These are phyloP conservation scores for Xylariaceae sp. DNA, from an alignment of 2,329 filamentous ascomycete species.

Conservation along the genomic window DNA sequence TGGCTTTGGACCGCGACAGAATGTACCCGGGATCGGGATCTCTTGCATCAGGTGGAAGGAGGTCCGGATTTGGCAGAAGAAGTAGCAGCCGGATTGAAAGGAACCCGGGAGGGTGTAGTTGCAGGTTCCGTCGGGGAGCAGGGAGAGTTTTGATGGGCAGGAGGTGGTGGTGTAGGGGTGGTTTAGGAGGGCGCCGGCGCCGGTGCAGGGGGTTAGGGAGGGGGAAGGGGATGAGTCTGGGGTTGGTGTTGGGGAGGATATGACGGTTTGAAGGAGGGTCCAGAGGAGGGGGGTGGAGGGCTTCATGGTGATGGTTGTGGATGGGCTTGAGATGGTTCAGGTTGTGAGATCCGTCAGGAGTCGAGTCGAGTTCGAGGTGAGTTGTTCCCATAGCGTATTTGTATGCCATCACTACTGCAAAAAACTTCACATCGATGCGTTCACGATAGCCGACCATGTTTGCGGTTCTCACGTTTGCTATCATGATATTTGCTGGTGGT, in stretches of 20 bases:
- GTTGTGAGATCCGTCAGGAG: background rate
- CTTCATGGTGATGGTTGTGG: too few relatives aligned
- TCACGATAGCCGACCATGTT: background rate
- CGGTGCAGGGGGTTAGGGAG: background rate
- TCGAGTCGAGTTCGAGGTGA: background rate
- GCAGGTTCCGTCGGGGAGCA: conserved; percentile 6
- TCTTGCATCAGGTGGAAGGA: conserved; percentile 8
- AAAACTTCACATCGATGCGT: background rate
- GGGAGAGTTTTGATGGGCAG: conserved; percentile 4
- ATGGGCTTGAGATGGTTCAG: too few relatives aligned
- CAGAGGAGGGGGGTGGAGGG: background rate
- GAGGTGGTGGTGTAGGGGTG: background rate
- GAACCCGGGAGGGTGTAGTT: conserved; percentile 3
- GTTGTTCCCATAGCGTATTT: background rate
- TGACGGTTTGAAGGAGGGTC: background rate
- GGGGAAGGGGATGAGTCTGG: too few relatives aligned
- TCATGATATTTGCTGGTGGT: background rate
- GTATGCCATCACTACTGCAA: background rate
- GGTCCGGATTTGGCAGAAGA: conserved; percentile 14
- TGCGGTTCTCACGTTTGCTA: background rate
- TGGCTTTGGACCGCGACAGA: conserved; percentile 12
- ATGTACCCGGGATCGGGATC: conserved; percentile 9
- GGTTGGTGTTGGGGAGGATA: background rate
- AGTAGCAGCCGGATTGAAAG: conserved; percentile 4
- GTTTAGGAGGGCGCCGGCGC: background rate